Percentiles rank a stretch among this genome's conserved stretches.
Evolutionary conservation across 352 stramenopile genomes (phyloP).

Genomic region (Pelagophyceae sp.): DNA sequence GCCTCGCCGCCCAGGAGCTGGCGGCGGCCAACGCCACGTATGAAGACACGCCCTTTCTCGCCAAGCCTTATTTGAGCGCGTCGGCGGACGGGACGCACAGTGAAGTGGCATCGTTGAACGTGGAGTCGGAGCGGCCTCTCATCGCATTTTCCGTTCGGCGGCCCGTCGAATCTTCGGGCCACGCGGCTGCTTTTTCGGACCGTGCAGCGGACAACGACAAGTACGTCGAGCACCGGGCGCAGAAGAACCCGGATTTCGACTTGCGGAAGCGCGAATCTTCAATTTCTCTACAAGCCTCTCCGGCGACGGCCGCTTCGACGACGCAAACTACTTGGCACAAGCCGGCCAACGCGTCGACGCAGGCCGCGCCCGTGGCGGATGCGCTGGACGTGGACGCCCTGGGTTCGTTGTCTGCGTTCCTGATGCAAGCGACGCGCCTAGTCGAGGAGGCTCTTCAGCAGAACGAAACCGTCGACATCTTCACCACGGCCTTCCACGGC

Average conservation of each 20-base stretch:
- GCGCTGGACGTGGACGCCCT: too few relatives aligned
- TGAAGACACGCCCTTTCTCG: conserved; percentile 26
- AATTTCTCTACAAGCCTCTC: background rate
- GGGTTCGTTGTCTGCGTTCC: conserved; percentile 24
- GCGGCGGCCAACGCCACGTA: conserved; percentile 21
- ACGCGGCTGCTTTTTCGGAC: background rate
- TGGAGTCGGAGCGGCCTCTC: conserved; percentile 19
- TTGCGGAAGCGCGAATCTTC: background rate
- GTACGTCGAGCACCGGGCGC: conserved; percentile 27
- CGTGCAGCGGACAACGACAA: conserved; percentile 13
- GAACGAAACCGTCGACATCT: conserved; percentile 57
- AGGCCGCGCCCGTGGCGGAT: background rate
- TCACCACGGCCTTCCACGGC: conserved; percentile 34
- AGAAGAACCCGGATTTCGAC: conserved; percentile 39
- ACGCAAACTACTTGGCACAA: conserved; percentile 34
- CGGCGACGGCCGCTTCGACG: background rate
- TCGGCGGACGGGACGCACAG: conserved; percentile 16
- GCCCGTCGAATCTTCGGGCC: background rate
- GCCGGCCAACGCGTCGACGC: conserved; percentile 20
- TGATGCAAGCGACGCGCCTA: conserved; percentile 19
- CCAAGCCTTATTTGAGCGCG: background rate
- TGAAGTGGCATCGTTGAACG: conserved; percentile 22
- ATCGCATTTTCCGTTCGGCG: conserved; percentile 13
- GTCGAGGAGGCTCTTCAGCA: conserved; percentile 50
- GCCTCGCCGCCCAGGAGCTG: conserved; percentile 11